Evolutionary conservation across 768 basidiomycete species (phyloP).

Genomic region (Obba rivulosa): DNA sequence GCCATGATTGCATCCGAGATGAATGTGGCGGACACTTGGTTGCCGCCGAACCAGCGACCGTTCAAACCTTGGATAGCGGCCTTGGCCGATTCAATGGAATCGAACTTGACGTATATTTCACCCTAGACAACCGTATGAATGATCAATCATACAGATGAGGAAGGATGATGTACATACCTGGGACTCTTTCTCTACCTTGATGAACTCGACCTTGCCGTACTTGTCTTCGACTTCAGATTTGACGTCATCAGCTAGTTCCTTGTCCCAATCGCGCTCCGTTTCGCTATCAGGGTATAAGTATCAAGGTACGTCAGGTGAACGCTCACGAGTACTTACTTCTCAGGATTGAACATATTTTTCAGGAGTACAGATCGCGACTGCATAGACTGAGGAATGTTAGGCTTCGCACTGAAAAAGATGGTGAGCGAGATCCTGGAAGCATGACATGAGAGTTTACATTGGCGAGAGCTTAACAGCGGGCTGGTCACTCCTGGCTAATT

Average conservation of each 20-base stretch:
- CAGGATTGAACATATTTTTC: slow-evolving; percentile 97
- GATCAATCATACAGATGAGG: not conserved
- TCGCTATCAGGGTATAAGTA: slow-evolving; percentile 49
- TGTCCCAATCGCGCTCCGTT: slow-evolving; percentile 95
- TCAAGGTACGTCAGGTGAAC: not conserved
- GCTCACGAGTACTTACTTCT: slow-evolving; percentile 56
- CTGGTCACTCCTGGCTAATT: slow-evolving; percentile 93
- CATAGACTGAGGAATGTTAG: slow-evolving; percentile 79
- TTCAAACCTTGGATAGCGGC: slow-evolving; percentile 87
- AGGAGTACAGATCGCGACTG: slow-evolving; percentile 86
- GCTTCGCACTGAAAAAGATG: slow-evolving; percentile 48
- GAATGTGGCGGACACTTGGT: slow-evolving; percentile 80
- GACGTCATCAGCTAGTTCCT: slow-evolving; percentile 93
- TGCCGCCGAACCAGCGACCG: slow-evolving; percentile 95
- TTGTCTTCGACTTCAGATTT: slow-evolving; percentile 90
- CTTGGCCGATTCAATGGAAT: slow-evolving; percentile 70
- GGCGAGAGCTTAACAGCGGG: slow-evolving; percentile 52
- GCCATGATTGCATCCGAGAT: slow-evolving; percentile 94
- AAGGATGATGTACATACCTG: slow-evolving; percentile 61
- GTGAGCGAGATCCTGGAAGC: slow-evolving; percentile 11
- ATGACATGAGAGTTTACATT: slow-evolving; percentile 41
- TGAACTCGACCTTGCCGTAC: slow-evolving; percentile 81
- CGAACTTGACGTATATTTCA: slow-evolving; percentile 96
- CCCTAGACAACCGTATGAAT: slow-evolving; percentile 47
- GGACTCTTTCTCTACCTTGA: slow-evolving; percentile 92